A percentile compares a stretch with the other conserved stretches of the same genome.
Conservation (phyloP, 2,329 filamentous ascomycete genomes). For the Colletotrichum chlorophyti region DNA sequence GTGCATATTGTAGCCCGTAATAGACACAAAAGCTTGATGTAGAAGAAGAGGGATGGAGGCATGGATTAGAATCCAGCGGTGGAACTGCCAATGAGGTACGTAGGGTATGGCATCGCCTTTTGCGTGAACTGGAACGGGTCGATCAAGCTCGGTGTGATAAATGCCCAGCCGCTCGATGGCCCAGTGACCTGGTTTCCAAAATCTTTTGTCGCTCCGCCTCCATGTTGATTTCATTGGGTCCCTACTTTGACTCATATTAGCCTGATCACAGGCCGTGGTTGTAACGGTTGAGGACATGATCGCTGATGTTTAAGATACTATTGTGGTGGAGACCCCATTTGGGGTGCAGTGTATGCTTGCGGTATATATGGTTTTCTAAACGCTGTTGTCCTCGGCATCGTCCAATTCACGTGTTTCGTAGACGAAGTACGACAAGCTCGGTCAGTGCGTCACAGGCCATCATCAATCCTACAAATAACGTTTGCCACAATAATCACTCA, state of each 20-base stretch:
- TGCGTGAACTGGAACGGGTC: slow-evolving; percentile 43
- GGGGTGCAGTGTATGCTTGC: too few species aligned
- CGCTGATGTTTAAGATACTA: too few species aligned
- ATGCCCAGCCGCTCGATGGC: slow-evolving; percentile 39
- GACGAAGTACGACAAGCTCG: too few species aligned
- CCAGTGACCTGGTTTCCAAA: slow-evolving; percentile 41
- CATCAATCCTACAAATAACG: too few species aligned
- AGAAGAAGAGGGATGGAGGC: slow-evolving; percentile 43
- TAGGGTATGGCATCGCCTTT: slow-evolving; percentile 50
- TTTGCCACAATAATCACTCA: too few species aligned
- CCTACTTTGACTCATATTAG: slow-evolving; percentile 24
- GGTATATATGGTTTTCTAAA: too few species aligned
- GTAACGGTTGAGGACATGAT: neutral
- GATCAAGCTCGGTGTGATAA: slow-evolving; percentile 36
- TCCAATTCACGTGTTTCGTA: too few species aligned
- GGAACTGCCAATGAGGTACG: slow-evolving; percentile 41
- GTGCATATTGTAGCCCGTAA: slow-evolving; percentile 38
- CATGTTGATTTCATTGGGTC: slow-evolving; percentile 51
- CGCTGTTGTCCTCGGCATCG: slow-evolving; percentile 24
- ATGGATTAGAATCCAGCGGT: slow-evolving; percentile 48
- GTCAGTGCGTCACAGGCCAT: too few species aligned
- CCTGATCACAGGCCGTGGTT: neutral
- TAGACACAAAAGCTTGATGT: slow-evolving; percentile 43
- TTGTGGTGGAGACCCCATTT: too few species aligned
- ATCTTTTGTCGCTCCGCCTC: slow-evolving; percentile 34